These are phyloP conservation scores for Salicornia ramosissima DNA, from an alignment of 148 eudicot genomes.

Conservation along the genomic window DNA sequence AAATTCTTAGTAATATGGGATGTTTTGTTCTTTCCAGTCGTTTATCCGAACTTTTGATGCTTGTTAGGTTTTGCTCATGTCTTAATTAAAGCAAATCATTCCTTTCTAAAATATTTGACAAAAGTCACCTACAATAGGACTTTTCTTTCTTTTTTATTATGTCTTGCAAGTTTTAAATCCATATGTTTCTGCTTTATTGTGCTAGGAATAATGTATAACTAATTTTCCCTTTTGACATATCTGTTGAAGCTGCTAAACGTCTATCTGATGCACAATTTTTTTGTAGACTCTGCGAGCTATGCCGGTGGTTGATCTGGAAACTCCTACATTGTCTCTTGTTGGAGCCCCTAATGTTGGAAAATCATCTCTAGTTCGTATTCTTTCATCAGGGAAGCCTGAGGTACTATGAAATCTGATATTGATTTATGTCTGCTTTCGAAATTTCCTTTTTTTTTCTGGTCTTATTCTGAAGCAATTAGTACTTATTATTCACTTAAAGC, in stretches of 20 bases:
- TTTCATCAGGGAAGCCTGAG: conserved; percentile 98
- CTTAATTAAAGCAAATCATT: not conserved
- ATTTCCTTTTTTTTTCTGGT: not conserved
- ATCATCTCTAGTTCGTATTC: conserved; percentile 90
- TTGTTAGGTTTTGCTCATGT: not conserved
- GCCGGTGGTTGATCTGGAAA: conserved; percentile 93
- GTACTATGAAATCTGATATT: conserved; percentile 34
- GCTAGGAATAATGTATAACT: not conserved
- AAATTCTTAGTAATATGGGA: not conserved
- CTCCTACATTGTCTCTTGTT: conserved; percentile 92
- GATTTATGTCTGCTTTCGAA: conserved; percentile 2
- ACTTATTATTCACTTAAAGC: not conserved
- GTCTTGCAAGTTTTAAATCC: too few relatives aligned
- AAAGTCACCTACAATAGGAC: not conserved
- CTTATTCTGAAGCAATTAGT: not conserved
- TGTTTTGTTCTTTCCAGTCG: not conserved
- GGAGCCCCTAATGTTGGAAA: conserved; percentile 99
- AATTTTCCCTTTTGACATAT: not conserved
- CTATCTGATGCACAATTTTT: conserved; percentile 4
- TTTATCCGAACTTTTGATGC: too few relatives aligned
- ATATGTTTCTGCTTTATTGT: too few relatives aligned
- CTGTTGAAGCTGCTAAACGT: not conserved
- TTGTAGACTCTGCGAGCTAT: conserved; percentile 86
- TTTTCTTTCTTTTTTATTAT: not conserved
- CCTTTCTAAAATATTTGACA: not conserved